These are phyloP conservation scores for Xylaria multiplex DNA, from an alignment of 2,329 filamentous ascomycete genomes.

Conservation along the genomic window DNA sequence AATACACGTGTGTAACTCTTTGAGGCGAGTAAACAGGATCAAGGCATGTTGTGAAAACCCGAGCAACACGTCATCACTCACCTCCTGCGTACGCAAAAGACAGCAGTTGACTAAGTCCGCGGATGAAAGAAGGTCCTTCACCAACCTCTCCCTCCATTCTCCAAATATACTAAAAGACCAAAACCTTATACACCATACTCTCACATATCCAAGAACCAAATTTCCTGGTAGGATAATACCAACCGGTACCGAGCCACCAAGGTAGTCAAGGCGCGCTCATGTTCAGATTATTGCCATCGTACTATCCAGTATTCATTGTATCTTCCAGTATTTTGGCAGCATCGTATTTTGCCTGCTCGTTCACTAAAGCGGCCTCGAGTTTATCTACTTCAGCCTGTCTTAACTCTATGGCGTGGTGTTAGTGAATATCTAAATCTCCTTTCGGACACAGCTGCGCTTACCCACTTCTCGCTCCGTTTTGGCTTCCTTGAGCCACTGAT, in stretches of 20 bases:
- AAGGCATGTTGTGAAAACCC: slow-evolving; percentile 12
- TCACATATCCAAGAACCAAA: neutral
- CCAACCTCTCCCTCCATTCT: neutral
- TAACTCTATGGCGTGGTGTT: slow-evolving; percentile 18
- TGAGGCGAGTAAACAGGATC: neutral
- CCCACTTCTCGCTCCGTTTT: slow-evolving; percentile 25
- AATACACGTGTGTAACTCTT: neutral
- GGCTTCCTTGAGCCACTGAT: slow-evolving; percentile 34
- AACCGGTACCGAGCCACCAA: neutral
- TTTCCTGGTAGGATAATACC: neutral
- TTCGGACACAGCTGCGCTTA: slow-evolving; percentile 15
- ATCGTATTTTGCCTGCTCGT: slow-evolving; percentile 30
- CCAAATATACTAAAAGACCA: neutral
- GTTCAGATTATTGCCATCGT: slow-evolving; percentile 2
- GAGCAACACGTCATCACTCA: slow-evolving; percentile 3
- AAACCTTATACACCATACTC: neutral
- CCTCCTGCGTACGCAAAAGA: slow-evolving; percentile 6
- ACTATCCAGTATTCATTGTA: neutral
- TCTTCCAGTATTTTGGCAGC: slow-evolving; percentile 20
- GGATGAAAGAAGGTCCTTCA: slow-evolving; percentile 17
- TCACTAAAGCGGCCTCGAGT: slow-evolving; percentile 31
- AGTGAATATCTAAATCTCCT: slow-evolving; percentile 9
- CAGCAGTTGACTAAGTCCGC: slow-evolving; percentile 4
- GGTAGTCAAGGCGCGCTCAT: slow-evolving; percentile 1
- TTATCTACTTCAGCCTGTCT: slow-evolving; percentile 21